Conservation (phyloP, 257 asterid species). For the Solanum ossicruentum region DNA sequence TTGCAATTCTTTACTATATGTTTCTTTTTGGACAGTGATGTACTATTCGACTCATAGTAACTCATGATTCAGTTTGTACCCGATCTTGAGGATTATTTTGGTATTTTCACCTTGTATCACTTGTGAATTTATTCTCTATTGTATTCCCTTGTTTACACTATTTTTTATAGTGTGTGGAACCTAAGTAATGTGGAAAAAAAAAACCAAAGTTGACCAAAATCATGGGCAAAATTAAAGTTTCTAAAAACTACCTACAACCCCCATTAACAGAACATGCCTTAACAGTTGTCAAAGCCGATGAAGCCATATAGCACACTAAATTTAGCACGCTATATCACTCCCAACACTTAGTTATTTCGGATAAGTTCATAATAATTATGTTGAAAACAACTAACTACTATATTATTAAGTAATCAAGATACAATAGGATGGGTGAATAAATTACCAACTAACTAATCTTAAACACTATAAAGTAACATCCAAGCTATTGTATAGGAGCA, state of each 20-base stretch:
- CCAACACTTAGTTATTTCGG: neutral
- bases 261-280: neutral
- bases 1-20: neutral
- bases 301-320: neutral
- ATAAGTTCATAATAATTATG: neutral
- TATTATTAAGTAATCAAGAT: neutral
- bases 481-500: too few relatives aligned
- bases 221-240: neutral
- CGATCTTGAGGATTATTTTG: neutral
- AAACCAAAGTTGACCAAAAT: neutral
- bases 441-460: neutral
- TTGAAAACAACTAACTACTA: neutral
- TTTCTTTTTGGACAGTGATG: neutral
- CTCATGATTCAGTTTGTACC: neutral
- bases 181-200: neutral
- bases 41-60: neutral
- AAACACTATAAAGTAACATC: neutral
- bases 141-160: neutral
- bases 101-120: neutral
- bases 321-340: too few relatives aligned
- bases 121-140: neutral
- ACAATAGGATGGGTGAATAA: too few relatives aligned
- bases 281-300: neutral
- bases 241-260: neutral
- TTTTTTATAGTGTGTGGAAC: neutral